phyloP scores from a whole-genome alignment of 2,329 filamentous ascomycete species.

The Pseudogymnoascus sp. region DNA sequence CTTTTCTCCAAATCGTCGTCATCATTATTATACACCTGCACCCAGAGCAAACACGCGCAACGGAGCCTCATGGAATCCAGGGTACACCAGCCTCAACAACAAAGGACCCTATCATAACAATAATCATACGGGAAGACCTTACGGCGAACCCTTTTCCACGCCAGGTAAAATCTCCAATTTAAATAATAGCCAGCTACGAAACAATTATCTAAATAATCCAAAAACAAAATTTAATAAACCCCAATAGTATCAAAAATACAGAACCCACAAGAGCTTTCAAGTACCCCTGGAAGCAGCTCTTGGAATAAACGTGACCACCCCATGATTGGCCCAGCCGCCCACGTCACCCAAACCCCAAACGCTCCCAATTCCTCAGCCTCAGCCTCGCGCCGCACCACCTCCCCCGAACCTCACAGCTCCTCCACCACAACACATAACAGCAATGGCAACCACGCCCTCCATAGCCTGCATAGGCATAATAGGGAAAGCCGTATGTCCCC shows the following conservation, averaged over 20 bases:
- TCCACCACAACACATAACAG: slow-evolving; percentile 25
- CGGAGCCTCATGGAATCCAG: background rate
- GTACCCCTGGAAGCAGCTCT: background rate
- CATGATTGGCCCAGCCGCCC: background rate
- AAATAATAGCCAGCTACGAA: background rate
- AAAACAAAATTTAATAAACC: background rate
- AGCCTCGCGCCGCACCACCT: background rate
- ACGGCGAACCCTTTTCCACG: background rate
- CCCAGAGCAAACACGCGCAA: background rate
- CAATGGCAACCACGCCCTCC: slow-evolving; percentile 61
- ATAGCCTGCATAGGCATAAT: slow-evolving; percentile 93
- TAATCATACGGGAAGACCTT: background rate
- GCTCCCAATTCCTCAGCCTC: slow-evolving; percentile 4
- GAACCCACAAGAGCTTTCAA: background rate
- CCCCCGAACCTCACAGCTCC: slow-evolving; percentile 7
- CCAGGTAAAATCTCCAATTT: background rate
- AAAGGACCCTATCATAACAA: background rate
- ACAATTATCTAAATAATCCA: background rate
- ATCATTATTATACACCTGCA: background rate
- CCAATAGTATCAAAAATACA: too few relatives aligned
- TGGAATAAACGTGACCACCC: background rate
- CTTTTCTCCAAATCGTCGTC: slow-evolving; percentile 4
- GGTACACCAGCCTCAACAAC: slow-evolving; percentile 4
- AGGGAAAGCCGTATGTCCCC: slow-evolving; percentile 69
- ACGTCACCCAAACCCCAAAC: background rate